phyloP scores from a whole-genome alignment of 2,329 filamentous ascomycete genomes.

The Orbilia javanica region DNA sequence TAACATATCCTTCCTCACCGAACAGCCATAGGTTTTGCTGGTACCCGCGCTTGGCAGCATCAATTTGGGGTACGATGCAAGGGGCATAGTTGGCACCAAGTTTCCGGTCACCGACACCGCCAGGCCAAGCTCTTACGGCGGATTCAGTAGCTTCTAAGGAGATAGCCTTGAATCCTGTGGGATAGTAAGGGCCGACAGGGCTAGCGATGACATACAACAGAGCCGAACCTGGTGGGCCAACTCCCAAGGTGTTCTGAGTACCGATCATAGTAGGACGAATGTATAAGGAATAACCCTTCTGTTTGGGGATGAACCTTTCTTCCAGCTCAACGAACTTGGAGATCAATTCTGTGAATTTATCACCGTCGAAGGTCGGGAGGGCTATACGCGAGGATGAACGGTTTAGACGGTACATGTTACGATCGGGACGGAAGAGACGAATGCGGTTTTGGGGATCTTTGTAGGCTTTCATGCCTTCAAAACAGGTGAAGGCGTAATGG shows the following conservation, averaged over 20 bases:
- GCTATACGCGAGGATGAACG: constrained; percentile 91
- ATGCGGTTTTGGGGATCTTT: constrained; percentile 83
- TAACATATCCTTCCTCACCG: constrained; percentile 93
- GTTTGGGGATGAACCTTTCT: constrained; percentile 86
- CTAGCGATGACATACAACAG: constrained; percentile 95
- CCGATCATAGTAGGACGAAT: constrained; percentile 97
- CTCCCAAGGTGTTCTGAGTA: constrained; percentile 92
- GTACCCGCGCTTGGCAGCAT: constrained; percentile 90
- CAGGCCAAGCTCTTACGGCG: constrained; percentile 96
- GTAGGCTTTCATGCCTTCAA: constrained; percentile 99
- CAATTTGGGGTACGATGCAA: constrained; percentile 94
- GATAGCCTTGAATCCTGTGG: constrained; percentile 97
- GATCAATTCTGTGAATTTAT: constrained; percentile 83
- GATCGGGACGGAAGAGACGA: constrained; percentile 91
- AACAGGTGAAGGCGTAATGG: constrained; percentile 98
- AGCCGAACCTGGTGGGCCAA: constrained; percentile 90
- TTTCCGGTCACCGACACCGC: constrained; percentile 97
- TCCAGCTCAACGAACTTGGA: constrained; percentile 83
- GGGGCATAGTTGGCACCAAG: constrained; percentile 99
- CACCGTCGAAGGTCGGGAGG: constrained; percentile 83
- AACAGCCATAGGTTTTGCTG: constrained; percentile 99
- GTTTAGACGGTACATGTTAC: constrained; percentile 96
- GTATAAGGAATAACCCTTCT: constrained; percentile 92
- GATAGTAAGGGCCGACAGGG: constrained; percentile 97
- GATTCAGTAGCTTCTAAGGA: constrained; percentile 96